Evolutionary conservation across 2,329 filamentous ascomycete genomes (phyloP).

Genomic region (Amauroascus niger): DNA sequence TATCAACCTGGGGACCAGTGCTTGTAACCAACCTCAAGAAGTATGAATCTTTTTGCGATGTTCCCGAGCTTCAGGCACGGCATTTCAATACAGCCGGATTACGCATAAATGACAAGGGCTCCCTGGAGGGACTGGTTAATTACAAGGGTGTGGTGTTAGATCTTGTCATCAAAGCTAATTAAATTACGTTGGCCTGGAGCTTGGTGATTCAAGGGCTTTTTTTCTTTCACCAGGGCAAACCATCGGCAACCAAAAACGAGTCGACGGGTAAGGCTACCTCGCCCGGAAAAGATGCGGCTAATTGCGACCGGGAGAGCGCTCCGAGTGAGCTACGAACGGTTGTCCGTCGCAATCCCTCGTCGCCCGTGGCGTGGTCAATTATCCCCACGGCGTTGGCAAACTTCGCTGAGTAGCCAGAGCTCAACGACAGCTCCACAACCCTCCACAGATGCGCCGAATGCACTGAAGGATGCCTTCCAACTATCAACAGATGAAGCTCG

Average conservation of each 20-base stretch:
- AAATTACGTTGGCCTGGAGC: neutral
- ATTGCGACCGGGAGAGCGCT: conserved; percentile 34
- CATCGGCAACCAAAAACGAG: neutral
- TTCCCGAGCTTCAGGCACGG: conserved; percentile 4
- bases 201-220: neutral
- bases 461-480: conserved; percentile 10
- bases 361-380: neutral
- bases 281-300: conserved; percentile 28
- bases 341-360: conserved; percentile 22
- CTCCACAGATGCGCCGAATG: conserved; percentile 3
- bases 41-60: neutral
- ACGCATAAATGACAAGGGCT: neutral
- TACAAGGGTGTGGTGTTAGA: neutral
- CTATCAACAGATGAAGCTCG: conserved; percentile 17
- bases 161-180: neutral
- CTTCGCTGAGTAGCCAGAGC: conserved; percentile 20
- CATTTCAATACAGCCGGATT: neutral
- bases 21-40: neutral
- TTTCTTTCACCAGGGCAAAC: neutral
- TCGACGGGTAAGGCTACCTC: neutral
- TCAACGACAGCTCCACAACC: conserved; percentile 23
- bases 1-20: neutral
- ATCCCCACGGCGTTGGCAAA: neutral
- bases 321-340: conserved; percentile 29
- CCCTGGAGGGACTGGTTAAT: neutral